Conservation (phyloP, 371 early-diverging fungal species). For the Rhizopus microsporus region DNA sequence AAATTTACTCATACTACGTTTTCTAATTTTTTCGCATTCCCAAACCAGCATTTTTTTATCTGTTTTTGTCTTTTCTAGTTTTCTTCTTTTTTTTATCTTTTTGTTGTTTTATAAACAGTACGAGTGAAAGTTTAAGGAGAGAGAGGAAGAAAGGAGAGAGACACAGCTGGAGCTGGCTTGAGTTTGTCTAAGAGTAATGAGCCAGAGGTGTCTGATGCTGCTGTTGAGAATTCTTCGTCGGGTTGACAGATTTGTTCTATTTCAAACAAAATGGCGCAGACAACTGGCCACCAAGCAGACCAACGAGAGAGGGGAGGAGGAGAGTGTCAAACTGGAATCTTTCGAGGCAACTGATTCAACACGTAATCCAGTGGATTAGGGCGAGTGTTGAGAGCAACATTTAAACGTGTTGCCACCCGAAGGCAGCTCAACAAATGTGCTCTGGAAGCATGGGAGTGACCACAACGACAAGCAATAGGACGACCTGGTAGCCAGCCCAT, state of each 20-base stretch:
- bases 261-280: conserved; percentile 1
- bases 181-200: neutral
- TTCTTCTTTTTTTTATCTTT: too few relatives aligned
- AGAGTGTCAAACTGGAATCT: neutral
- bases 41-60: too few relatives aligned
- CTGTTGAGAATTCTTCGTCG: neutral
- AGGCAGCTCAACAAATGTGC: neutral
- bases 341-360: conserved; percentile 1
- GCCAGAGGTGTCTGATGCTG: neutral
- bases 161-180: too few relatives aligned
- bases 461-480: conserved; percentile 4
- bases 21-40: too few relatives aligned
- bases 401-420: neutral
- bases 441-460: conserved; percentile 8
- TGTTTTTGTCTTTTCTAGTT: too few relatives aligned
- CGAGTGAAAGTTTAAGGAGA: too few relatives aligned
- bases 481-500: conserved; percentile 16
- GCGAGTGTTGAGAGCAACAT: neutral
- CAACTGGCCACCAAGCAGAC: conserved; percentile 1
- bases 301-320: neutral
- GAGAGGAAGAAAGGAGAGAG: too few relatives aligned
- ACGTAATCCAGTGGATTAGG: conserved; percentile 1
- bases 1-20: too few relatives aligned
- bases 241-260: conserved; percentile 6
- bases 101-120: too few relatives aligned